phyloP scores from a whole-genome alignment of 257 asterid genomes.

The Gardenia jasminoides region DNA sequence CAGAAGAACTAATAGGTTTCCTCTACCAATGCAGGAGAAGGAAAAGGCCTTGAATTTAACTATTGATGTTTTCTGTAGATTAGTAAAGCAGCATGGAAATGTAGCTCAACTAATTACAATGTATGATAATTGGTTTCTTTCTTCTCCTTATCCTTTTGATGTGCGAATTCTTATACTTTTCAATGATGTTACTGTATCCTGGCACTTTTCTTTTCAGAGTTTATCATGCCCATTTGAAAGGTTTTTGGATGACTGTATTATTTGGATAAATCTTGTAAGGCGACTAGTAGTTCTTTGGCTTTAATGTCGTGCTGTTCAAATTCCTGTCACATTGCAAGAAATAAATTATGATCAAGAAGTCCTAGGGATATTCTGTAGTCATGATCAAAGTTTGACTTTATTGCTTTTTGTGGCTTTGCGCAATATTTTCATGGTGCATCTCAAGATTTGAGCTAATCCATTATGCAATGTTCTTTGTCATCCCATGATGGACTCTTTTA shows the following conservation, averaged over 20 bases:
- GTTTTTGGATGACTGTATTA: background rate
- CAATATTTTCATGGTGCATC: background rate
- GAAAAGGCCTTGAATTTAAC: constrained; percentile 94
- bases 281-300: background rate
- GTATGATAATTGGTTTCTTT: constrained; percentile 45
- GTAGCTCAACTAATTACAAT: constrained; percentile 81
- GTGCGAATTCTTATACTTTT: background rate
- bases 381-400: background rate
- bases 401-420: background rate
- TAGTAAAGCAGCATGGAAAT: constrained; percentile 85
- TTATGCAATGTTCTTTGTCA: background rate
- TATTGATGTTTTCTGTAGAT: constrained; percentile 91
- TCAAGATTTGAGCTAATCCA: background rate
- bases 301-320: background rate
- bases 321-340: background rate
- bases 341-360: background rate
- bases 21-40: constrained; percentile 74
- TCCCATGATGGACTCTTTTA: background rate
- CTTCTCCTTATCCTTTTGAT: constrained; percentile 18
- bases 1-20: constrained; percentile 21
- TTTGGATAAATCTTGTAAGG: background rate
- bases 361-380: background rate
- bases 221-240: background rate
- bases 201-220: background rate
- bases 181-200: background rate